A percentile compares a stretch with the other conserved stretches of the same genome.
These are phyloP conservation scores for Trametes meyenii DNA, from an alignment of 768 basidiomycete genomes.

Conservation along the genomic window DNA sequence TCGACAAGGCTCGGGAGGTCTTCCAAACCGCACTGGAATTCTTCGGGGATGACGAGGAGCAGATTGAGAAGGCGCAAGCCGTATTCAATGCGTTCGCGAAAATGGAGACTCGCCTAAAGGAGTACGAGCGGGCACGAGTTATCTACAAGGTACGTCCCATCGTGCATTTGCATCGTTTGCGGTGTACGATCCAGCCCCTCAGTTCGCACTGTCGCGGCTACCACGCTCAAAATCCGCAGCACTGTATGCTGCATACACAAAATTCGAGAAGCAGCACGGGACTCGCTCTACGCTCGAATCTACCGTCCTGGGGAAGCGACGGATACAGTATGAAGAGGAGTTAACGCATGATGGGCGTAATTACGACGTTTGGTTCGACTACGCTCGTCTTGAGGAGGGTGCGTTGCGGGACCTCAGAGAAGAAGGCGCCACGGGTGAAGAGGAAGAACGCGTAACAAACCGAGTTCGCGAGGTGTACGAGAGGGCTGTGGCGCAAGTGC, in stretches of 20 bases:
- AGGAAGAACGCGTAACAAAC: slow-evolving; percentile 59
- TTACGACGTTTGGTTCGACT: slow-evolving; percentile 99
- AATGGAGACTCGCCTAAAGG: slow-evolving; percentile 96
- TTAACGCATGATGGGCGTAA: slow-evolving; percentile 87
- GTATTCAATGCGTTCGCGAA: slow-evolving; percentile 93
- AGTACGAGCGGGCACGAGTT: slow-evolving; percentile 94
- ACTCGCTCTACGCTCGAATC: slow-evolving; percentile 84
- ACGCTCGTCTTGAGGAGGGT: slow-evolving; percentile 89
- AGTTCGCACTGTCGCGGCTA: slow-evolving; percentile 95
- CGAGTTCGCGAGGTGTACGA: slow-evolving; percentile 95
- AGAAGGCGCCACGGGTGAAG: slow-evolving; percentile 73
- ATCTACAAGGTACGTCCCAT: slow-evolving; percentile 84
- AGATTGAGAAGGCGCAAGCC: slow-evolving; percentile 81
- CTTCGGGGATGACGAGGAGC: slow-evolving; percentile 64
- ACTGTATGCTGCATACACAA: slow-evolving; percentile 92
- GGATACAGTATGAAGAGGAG: slow-evolving; percentile 99
- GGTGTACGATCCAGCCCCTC: background rate
- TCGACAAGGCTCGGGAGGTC: slow-evolving; percentile 67
- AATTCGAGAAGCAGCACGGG: slow-evolving; percentile 98
- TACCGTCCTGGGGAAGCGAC: slow-evolving; percentile 95
- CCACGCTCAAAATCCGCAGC: slow-evolving; percentile 88
- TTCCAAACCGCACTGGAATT: slow-evolving; percentile 69
- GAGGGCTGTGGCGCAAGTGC: slow-evolving; percentile 92
- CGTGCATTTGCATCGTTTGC: background rate
- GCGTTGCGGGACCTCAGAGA: slow-evolving; percentile 75